Percentiles rank a stretch among this genome's conserved stretches.
These are phyloP conservation scores for Yamadazyma sp. DNA, from an alignment of 1,139 yeast species.

Conservation along the genomic window DNA sequence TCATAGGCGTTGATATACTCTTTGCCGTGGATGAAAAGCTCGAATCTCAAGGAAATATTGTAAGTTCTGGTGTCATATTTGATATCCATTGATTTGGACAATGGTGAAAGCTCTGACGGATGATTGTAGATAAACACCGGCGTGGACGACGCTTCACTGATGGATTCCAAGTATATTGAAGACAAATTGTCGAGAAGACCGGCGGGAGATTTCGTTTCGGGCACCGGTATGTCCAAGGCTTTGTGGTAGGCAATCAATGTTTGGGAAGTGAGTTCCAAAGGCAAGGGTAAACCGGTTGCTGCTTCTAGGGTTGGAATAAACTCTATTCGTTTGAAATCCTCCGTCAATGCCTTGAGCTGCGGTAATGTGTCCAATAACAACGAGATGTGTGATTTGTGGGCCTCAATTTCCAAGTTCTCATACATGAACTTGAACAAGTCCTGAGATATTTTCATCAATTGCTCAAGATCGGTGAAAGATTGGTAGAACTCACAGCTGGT, in stretches of 20 bases:
- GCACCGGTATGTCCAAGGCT: slow-evolving; percentile 30
- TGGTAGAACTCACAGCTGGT: slow-evolving; percentile 97
- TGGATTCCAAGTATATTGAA: slow-evolving; percentile 63
- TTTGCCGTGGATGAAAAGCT: slow-evolving; percentile 73
- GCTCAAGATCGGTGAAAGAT: slow-evolving; percentile 92
- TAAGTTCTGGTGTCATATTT: slow-evolving; percentile 28
- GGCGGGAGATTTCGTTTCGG: slow-evolving; percentile 48
- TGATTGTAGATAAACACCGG: slow-evolving; percentile 83
- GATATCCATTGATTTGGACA: slow-evolving; percentile 63
- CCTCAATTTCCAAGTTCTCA: slow-evolving; percentile 15
- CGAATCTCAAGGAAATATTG: slow-evolving; percentile 70
- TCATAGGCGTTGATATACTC: slow-evolving; percentile 95
- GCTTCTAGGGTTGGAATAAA: slow-evolving; percentile 57
- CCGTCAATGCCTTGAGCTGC: slow-evolving; percentile 17
- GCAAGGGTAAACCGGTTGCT: slow-evolving; percentile 43
- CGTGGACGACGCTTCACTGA: slow-evolving; percentile 21
- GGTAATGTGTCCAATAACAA: slow-evolving; percentile 17
- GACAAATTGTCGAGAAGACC: slow-evolving; percentile 69
- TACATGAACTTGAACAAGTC: slow-evolving; percentile 46
- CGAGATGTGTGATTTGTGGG: slow-evolving; percentile 8
- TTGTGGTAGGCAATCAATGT: slow-evolving; percentile 39
- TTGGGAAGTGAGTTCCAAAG: slow-evolving; percentile 36
- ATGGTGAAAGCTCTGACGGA: slow-evolving; percentile 83
- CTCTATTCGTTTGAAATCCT: slow-evolving; percentile 44
- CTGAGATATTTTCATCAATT: slow-evolving; percentile 68